Evolutionary conservation across 345 rosid genomes (phyloP), one percentile per base, ranked within the genome.

Genomic region (Linum tenue): DNA sequence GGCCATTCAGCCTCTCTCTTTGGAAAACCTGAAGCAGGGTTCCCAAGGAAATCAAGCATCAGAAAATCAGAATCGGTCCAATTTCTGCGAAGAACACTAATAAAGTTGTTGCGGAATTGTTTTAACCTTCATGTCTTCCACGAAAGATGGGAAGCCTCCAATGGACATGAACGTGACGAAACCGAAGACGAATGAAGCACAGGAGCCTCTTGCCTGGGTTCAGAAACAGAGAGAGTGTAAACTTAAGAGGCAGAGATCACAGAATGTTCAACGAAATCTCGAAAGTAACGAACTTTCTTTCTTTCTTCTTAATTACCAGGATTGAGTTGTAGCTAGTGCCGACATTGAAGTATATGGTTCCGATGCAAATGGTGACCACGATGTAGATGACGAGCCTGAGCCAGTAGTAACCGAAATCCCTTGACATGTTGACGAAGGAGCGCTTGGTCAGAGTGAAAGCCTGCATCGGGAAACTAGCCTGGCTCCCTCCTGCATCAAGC

Each of bases 51-150:
- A 41, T 3, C 5, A 15, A 8, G 10, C 8, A 48, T 8, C 53
- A 7, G 53, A 48, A 48, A 39, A 15, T 6, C 15, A 35, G 7
- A 15, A 12, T 8, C 15, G 36, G 60, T 57, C 60, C 12, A n/a
- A 55, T 55, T 64, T 36, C 40, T 55, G 3, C 4, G n/a, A n/a
- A n/a, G n/a, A n/a, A n/a, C n/a, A n/a, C n/a, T n/a, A n/a, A n/a
- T n/a, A n/a, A n/a, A n/a, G n/a, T n/a, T n/a, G n/a, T n/a, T n/a
- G n/a, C n/a, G n/a, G n/a, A n/a, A n/a, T n/a, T n/a, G n/a, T n/a
- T n/a, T n/a, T n/a, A n/a, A 88, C 97, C 92, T 90, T 92, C 97
- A 92, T 92, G 55, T 92, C 97, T 82, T 90, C 96, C 7, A 85
- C 92, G 64, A 88, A 92, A 7, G 92, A 90, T 79, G 98, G 98